These are phyloP conservation scores for Fallopia convolvulus DNA, from an alignment of 148 eudicot species.

Conservation along the genomic window DNA sequence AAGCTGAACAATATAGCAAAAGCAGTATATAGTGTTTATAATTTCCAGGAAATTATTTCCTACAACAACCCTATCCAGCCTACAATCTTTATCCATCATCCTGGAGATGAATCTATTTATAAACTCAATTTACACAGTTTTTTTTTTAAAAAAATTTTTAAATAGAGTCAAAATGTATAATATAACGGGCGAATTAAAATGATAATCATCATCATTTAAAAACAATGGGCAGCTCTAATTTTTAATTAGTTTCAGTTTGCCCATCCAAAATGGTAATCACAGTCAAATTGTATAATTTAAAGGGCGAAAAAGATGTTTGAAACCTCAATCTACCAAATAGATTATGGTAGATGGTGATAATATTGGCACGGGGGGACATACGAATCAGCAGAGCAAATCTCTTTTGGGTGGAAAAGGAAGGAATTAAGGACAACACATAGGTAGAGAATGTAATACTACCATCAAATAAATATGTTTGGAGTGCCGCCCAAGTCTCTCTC, in stretches of 20 bases:
- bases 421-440: not conserved
- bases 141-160: no score
- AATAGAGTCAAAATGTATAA: no score
- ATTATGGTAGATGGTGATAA: not conserved
- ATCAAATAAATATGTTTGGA: not conserved
- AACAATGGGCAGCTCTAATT: no score
- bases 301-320: not conserved
- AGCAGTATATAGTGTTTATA: not conserved
- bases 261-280: not conserved
- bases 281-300: not conserved
- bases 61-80: not conserved
- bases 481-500: constrained; percentile 8
- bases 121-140: no score
- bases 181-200: no score
- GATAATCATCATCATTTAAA: no score
- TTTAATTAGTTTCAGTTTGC: not conserved
- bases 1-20: not conserved
- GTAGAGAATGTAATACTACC: not conserved
- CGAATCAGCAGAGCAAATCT: constrained; percentile 1
- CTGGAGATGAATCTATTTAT: not conserved
- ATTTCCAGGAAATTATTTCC: no score
- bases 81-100: not conserved
- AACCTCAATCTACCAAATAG: not conserved
- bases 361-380: not conserved
- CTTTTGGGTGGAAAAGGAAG: constrained; percentile 3